A percentile compares a stretch with the other conserved stretches of the same genome.
Evolutionary conservation across 1,284 basidiomycete species (phyloP).

Genomic region (Leccinum ponderosum): DNA sequence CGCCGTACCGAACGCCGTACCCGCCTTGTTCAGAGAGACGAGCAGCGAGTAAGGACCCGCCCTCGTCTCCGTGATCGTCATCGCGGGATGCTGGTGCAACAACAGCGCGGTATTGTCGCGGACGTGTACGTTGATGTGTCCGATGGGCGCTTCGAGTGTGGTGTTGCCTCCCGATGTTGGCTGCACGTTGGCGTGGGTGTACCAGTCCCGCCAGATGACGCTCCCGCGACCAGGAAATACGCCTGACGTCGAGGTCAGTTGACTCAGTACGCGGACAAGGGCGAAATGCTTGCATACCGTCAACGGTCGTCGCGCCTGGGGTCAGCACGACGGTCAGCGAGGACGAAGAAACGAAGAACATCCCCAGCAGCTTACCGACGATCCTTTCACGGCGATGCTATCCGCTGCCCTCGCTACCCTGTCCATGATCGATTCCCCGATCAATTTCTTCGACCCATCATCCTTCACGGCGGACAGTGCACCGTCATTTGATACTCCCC

Average conservation of each 20-base stretch:
- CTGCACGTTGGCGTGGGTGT: conserved; percentile 57
- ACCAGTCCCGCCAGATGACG: conserved; percentile 75
- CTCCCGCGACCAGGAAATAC: conserved; percentile 63
- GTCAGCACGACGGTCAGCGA: conserved; percentile 44
- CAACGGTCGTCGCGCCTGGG: conserved; percentile 56
- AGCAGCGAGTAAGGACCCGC: conserved; percentile 47
- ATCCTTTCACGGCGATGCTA: too few species aligned
- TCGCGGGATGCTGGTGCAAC: conserved; percentile 46
- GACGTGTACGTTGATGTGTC: conserved; percentile 70
- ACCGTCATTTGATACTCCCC: too few species aligned
- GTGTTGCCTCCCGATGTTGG: conserved; percentile 37
- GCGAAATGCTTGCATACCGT: conserved; percentile 25
- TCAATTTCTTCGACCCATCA: too few species aligned
- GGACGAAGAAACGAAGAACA: too few species aligned
- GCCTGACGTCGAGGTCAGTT: conserved; percentile 33
- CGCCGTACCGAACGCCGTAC: conserved; percentile 45
- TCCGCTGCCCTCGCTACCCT: too few species aligned
- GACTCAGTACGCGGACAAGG: background rate
- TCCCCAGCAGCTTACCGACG: too few species aligned
- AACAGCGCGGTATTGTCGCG: conserved; percentile 50
- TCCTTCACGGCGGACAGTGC: too few species aligned
- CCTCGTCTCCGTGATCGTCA: conserved; percentile 53
- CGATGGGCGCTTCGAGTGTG: conserved; percentile 52
- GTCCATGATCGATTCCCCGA: too few species aligned
- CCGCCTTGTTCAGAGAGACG: conserved; percentile 42